Conservation (phyloP, 1,284 basidiomycete species). For the Cryptococcus hybrid region DNA sequence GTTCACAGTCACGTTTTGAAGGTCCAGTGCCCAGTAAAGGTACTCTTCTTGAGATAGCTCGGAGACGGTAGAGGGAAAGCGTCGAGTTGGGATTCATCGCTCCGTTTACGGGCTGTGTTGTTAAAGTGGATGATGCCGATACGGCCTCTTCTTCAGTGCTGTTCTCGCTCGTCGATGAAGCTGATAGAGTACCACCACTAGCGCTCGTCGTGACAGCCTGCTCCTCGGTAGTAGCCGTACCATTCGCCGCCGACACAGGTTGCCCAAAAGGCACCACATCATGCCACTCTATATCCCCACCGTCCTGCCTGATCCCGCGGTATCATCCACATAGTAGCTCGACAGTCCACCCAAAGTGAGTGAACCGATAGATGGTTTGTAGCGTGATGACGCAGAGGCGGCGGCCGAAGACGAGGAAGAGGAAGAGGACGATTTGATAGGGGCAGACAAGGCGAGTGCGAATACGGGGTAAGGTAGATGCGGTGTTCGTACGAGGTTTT, state of each 20-base stretch:
- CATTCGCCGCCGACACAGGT: slow-evolving; percentile 7
- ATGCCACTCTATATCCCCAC: slow-evolving; percentile 41
- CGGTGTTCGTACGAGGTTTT: slow-evolving; percentile 27
- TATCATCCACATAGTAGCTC: slow-evolving; percentile 20
- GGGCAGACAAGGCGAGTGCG: slow-evolving; percentile 31
- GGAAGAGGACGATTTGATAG: slow-evolving; percentile 9
- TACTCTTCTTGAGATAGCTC: slow-evolving; percentile 53
- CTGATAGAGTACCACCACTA: neutral
- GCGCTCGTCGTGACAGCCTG: neutral
- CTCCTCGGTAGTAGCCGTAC: neutral
- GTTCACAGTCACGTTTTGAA: slow-evolving; percentile 65
- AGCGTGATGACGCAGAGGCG: slow-evolving; percentile 18
- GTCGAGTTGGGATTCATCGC: slow-evolving; percentile 6
- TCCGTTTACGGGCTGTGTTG: slow-evolving; percentile 2
- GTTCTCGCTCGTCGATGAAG: neutral
- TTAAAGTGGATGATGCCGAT: neutral
- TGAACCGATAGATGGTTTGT: slow-evolving; percentile 19
- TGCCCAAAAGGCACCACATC: slow-evolving; percentile 38
- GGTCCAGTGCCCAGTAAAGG: slow-evolving; percentile 72
- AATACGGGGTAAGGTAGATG: slow-evolving; percentile 39
- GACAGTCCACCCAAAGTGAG: slow-evolving; percentile 44
- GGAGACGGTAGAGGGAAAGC: neutral
- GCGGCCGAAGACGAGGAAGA: slow-evolving; percentile 18
- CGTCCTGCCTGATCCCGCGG: slow-evolving; percentile 19
- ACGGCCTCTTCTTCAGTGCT: neutral